Conservation (phyloP, 2,329 filamentous ascomycete genomes). For the Cladosporium sp. region DNA sequence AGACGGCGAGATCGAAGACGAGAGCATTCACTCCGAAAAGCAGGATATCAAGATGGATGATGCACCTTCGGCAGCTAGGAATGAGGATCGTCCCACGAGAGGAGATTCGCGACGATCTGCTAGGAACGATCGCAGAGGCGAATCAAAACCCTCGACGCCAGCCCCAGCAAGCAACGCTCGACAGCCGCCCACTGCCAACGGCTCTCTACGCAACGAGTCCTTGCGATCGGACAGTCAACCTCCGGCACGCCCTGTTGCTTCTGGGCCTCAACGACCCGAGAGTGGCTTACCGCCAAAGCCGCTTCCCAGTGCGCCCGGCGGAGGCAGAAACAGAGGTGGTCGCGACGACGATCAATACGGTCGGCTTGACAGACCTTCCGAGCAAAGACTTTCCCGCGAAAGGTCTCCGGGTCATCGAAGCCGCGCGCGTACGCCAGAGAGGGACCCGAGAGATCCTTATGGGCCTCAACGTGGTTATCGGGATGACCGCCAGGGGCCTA, state of each 20-base stretch:
- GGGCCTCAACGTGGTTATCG: conserved; percentile 12
- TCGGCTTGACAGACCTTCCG: conserved; percentile 47
- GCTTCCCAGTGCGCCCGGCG: conserved; percentile 18
- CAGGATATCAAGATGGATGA: conserved; percentile 32
- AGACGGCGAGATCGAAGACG: conserved; percentile 73
- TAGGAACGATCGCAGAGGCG: conserved; percentile 18
- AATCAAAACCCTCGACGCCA: conserved; percentile 30
- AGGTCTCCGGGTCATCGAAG: conserved; percentile 44
- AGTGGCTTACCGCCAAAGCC: conserved; percentile 23
- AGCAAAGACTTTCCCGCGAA: conserved; percentile 41
- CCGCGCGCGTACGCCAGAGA: conserved; percentile 44
- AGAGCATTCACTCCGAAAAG: conserved; percentile 42
- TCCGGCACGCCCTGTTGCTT: conserved; percentile 41
- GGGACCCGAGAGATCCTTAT: conserved; percentile 23
- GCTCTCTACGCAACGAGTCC: conserved; percentile 39
- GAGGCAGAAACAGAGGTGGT: conserved; percentile 13
- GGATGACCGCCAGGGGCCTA: conserved; percentile 14
- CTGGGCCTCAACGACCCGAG: conserved; percentile 48
- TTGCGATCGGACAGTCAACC: conserved; percentile 36
- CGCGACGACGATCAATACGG: conserved; percentile 42
- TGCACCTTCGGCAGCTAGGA: conserved; percentile 18
- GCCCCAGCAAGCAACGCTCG: conserved; percentile 25
- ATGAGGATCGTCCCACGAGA: not conserved
- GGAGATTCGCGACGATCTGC: not conserved
- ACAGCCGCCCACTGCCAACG: conserved; percentile 24